These are phyloP conservation scores for Pleurotus tuber-regium DNA, from an alignment of 768 basidiomycete genomes.

Conservation along the genomic window DNA sequence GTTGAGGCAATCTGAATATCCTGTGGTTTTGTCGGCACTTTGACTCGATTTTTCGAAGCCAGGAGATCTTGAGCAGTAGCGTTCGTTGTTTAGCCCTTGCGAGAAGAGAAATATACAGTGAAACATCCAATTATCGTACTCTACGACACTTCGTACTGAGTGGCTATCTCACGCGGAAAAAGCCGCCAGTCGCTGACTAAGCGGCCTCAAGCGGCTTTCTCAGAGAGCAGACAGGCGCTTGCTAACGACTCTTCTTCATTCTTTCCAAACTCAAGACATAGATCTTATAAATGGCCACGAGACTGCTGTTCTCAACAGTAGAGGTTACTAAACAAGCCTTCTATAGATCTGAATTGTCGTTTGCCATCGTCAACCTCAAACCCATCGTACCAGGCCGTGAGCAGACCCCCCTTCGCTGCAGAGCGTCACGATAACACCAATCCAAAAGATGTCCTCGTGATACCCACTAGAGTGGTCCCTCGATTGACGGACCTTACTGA, in stretches of 20 bases:
- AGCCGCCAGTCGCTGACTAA: too few relatives aligned
- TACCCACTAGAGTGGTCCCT: conserved; percentile 53
- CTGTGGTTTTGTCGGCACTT: neutral
- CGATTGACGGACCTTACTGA: conserved; percentile 55
- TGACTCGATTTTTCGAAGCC: neutral
- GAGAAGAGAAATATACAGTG: neutral
- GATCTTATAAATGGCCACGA: neutral
- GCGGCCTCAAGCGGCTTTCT: too few relatives aligned
- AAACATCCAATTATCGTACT: neutral
- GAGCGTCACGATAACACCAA: too few relatives aligned
- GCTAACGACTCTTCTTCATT: too few relatives aligned
- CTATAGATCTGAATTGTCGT: conserved; percentile 64
- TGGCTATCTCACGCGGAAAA: neutral
- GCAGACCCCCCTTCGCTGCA: conserved; percentile 30
- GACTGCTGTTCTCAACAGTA: conserved; percentile 71
- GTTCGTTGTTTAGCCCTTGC: neutral
- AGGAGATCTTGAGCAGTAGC: neutral
- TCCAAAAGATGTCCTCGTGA: conserved; percentile 60
- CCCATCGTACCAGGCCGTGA: conserved; percentile 93
- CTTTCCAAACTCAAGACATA: neutral
- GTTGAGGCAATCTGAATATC: neutral
- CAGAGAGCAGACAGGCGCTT: too few relatives aligned
- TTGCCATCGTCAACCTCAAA: conserved; percentile 92
- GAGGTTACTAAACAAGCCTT: conserved; percentile 79
- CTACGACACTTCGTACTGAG: neutral